Percentiles rank a stretch among this genome's conserved stretches.
phyloP scores from a whole-genome alignment of 2,329 filamentous ascomycete genomes.

The Byssothecium circinans region DNA sequence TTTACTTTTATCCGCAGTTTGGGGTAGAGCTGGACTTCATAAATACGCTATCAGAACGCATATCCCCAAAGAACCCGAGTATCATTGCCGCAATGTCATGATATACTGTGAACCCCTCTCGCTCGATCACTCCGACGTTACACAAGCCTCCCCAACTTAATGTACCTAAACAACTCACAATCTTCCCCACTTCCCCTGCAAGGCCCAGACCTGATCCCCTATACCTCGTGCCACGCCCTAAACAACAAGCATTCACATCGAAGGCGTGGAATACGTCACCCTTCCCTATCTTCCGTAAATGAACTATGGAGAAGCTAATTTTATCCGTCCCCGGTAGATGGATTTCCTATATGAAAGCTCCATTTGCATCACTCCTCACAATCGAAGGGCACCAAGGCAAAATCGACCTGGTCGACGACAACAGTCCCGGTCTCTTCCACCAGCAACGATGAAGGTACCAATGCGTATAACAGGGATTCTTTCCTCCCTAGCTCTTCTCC shows the following conservation, averaged over 20 bases:
- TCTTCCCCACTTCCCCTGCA: neutral
- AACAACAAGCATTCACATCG: too few relatives aligned
- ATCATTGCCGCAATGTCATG: too few relatives aligned
- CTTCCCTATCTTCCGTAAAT: conserved; percentile 2
- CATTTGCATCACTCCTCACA: conserved; percentile 1
- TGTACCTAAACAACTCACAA: neutral
- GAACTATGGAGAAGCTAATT: conserved; percentile 1
- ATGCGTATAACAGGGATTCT: neutral
- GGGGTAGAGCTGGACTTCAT: neutral
- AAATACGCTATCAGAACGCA: neutral
- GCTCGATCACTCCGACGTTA: neutral
- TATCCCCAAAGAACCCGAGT: neutral
- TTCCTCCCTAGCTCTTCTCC: conserved; percentile 5
- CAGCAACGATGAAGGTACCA: neutral
- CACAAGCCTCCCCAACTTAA: neutral
- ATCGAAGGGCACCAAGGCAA: neutral
- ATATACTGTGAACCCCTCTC: neutral
- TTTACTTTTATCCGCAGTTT: neutral
- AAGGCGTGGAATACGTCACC: neutral
- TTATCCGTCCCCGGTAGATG: conserved; percentile 2
- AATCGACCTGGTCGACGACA: neutral
- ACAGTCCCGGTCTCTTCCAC: neutral
- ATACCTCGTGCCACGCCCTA: neutral
- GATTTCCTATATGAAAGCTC: conserved; percentile 7
- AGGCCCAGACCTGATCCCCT: neutral